Evolutionary conservation across 306 rosid genomes (phyloP).

Genomic region (Cercis canadensis): DNA sequence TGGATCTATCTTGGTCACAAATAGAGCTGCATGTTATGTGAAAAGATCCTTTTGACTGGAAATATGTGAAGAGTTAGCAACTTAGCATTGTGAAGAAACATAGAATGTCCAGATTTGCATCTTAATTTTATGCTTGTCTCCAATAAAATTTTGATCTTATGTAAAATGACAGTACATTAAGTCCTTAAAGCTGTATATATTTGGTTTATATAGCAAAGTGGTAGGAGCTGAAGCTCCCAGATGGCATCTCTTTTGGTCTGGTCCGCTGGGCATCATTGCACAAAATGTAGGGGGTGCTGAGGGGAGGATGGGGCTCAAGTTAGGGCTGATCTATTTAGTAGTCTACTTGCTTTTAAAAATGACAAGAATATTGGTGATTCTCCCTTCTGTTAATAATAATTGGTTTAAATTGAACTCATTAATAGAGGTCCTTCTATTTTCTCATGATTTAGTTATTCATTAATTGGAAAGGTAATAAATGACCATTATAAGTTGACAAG

Average conservation of each 20-base stretch:
- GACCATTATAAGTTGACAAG: too few species aligned
- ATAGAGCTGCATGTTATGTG: slow-evolving; percentile 4
- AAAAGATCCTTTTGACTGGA: slow-evolving; percentile 29
- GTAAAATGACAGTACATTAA: slow-evolving; percentile 19
- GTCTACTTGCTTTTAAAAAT: too few species aligned
- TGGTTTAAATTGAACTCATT: too few species aligned
- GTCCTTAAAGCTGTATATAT: slow-evolving; percentile 22
- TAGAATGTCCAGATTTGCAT: slow-evolving; percentile 11
- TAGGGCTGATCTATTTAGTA: too few species aligned
- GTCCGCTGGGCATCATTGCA: neutral
- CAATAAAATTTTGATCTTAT: slow-evolving; percentile 28
- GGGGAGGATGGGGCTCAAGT: too few species aligned
- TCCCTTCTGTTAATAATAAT: too few species aligned
- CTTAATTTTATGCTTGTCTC: slow-evolving; percentile 14
- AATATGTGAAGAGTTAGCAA: slow-evolving; percentile 25
- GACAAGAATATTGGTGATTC: too few species aligned
- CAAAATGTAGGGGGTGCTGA: too few species aligned
- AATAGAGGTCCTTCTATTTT: too few species aligned
- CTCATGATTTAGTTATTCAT: too few species aligned
- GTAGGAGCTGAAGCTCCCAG: slow-evolving; percentile 11
- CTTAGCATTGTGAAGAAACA: neutral
- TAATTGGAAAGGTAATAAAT: too few species aligned
- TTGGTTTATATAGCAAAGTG: slow-evolving; percentile 20
- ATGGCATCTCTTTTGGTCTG: slow-evolving; percentile 25
- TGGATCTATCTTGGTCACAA: neutral